Evolutionary conservation across 768 basidiomycete genomes (phyloP).

Genomic region (Auricularia cornea): DNA sequence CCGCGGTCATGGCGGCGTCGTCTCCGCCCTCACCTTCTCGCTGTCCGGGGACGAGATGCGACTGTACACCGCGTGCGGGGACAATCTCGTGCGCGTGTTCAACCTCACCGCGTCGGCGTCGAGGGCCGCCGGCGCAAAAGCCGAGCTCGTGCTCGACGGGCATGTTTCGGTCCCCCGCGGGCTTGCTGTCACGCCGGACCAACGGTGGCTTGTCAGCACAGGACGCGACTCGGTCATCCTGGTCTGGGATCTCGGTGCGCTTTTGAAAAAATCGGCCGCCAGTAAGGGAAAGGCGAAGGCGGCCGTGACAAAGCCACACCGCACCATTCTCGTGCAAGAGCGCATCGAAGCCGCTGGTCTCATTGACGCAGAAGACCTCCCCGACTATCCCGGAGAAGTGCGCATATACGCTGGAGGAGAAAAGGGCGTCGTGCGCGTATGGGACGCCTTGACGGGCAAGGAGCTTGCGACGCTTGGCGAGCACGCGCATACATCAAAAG

Average conservation of each 20-base stretch:
- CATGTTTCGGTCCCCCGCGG: slow-evolving; percentile 93
- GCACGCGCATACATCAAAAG: slow-evolving; percentile 37
- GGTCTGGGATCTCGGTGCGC: slow-evolving; percentile 73
- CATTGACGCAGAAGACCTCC: slow-evolving; percentile 40
- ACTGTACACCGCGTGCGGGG: slow-evolving; percentile 85
- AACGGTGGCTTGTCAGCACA: slow-evolving; percentile 83
- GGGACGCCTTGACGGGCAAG: slow-evolving; percentile 66
- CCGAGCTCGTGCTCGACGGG: slow-evolving; percentile 81
- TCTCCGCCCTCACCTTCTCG: slow-evolving; percentile 82
- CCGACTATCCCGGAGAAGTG: not conserved
- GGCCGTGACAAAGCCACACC: slow-evolving; percentile 48
- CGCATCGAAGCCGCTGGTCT: slow-evolving; percentile 83
- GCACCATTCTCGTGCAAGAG: slow-evolving; percentile 78
- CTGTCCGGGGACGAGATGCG: slow-evolving; percentile 43
- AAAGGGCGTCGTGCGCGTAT: slow-evolving; percentile 75
- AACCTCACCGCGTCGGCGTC: slow-evolving; percentile 59
- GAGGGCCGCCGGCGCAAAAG: slow-evolving; percentile 49
- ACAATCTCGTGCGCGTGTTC: slow-evolving; percentile 88
- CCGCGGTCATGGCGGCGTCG: slow-evolving; percentile 95
- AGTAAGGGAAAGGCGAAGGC: slow-evolving; percentile 41
- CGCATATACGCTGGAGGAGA: slow-evolving; percentile 48
- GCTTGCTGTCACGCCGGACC: slow-evolving; percentile 75
- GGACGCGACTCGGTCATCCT: slow-evolving; percentile 90
- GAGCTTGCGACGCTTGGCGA: slow-evolving; percentile 53
- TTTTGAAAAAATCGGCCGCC: slow-evolving; percentile 11